Evolutionary conservation across 1,139 yeast genomes (phyloP), one percentile per base, ranked within the genome.

Genomic region (Debaryomycetaceae sp.): DNA sequence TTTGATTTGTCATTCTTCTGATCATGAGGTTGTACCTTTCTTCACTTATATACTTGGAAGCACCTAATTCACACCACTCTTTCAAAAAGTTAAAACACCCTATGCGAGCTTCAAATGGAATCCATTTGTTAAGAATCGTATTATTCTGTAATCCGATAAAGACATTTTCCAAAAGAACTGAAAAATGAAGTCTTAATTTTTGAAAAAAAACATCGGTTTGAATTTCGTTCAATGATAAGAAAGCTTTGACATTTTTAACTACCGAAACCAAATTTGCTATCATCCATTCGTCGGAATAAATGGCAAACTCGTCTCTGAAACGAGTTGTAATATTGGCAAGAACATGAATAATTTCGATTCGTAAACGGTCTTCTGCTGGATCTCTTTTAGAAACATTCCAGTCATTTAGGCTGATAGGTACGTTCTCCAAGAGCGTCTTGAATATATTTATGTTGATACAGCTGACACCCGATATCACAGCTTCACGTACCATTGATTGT

Each of bases 11-110:
- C 2, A 73, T 66, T 18, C 65, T 69, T 35, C 65, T 67, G 9
- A 72, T 64, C 87, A 91, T 89, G 1, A 66, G 58, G 5, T 65
- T 61, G 50, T 88, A 91, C 36, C 97, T 69, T 31, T 83, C 87
- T 32, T 79, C 79, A 5, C 88, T 77, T 4, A 83, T 56, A 1
- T 70, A 64, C 17, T 78, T 71, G 29, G 79, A 70, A 38, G 78
- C 83, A 1, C 98, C 98, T 44, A 79, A 81, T 0, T 95, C 95
- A 61, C 96, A 88, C 99, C 99, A 94, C 55, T 87, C 96, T 49
- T 86, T 89, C 45, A 92, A 67, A 53, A 79, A 83, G 36, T 82
- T 79, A 62, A 88, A 89, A 49, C 94, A 85, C 1, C 89, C 85
- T 18, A 87, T 81, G 42, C 97, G 71, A 7, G 92, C 94, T 51